A percentile compares a stretch with the other conserved stretches of the same genome.
phyloP scores from a whole-genome alignment of 371 early-diverging fungal species.

The Rhizopus stolonifer region DNA sequence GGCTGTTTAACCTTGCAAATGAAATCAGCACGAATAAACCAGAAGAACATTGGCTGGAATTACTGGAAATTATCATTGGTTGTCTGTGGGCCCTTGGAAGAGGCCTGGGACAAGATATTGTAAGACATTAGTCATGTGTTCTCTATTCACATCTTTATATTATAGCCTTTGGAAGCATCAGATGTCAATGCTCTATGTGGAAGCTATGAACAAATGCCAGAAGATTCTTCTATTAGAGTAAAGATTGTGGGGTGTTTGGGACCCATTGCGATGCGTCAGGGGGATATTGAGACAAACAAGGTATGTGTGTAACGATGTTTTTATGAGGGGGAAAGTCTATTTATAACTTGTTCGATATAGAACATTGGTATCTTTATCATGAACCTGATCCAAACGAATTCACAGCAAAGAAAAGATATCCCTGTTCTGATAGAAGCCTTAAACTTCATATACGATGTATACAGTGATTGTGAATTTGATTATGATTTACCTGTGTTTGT shows the following conservation, averaged over 20 bases:
- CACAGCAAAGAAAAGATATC: conserved; percentile 23
- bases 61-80: conserved; percentile 62
- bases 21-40: conserved; percentile 26
- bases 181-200: conserved; percentile 56
- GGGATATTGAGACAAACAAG: conserved; percentile 70
- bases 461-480: conserved; percentile 79
- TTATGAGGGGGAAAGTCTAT: neutral
- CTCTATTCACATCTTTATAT: neutral
- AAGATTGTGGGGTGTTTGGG: conserved; percentile 77
- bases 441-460: conserved; percentile 85
- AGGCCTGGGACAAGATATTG: conserved; percentile 59
- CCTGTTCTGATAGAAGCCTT: conserved; percentile 71
- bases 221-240: conserved; percentile 54
- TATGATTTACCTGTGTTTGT: conserved; percentile 87
- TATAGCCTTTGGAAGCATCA: conserved; percentile 43
- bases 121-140: conserved; percentile 23
- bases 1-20: conserved; percentile 45
- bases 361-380: conserved; percentile 32
- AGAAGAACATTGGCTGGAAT: conserved; percentile 36
- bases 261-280: conserved; percentile 69
- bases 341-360: conserved; percentile 9
- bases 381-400: conserved; percentile 29
- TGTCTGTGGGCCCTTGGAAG: conserved; percentile 77
- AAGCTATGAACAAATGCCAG: conserved; percentile 44
- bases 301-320: conserved; percentile 35